Evolutionary conservation across 768 basidiomycete genomes (phyloP).

Genomic region (Agaricus bisporus): DNA sequence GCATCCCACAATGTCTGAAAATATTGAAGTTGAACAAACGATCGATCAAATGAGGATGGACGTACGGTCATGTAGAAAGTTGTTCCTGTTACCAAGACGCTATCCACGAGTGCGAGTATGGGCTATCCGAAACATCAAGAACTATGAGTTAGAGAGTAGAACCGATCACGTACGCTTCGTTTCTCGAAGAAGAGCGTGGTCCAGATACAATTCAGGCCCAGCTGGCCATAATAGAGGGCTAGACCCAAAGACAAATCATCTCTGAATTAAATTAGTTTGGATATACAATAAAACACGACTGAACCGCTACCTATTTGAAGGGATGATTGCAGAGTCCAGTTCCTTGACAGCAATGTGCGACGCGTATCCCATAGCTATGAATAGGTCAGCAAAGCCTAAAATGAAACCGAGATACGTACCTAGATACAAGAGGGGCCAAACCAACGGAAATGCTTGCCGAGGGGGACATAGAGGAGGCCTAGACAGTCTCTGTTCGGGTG

Average conservation of each 20-base stretch:
- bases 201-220: slow-evolving; percentile 56
- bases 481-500: slow-evolving; percentile 31
- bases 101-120: slow-evolving; percentile 49
- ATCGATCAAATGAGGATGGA: neutral
- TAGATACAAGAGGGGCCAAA: slow-evolving; percentile 47
- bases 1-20: slow-evolving; percentile 42
- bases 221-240: slow-evolving; percentile 54
- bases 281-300: neutral
- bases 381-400: neutral
- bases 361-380: slow-evolving; percentile 57
- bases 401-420: slow-evolving; percentile 16
- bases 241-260: slow-evolving; percentile 40
- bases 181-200: slow-evolving; percentile 58
- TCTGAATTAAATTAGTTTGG: slow-evolving; percentile 17
- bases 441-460: slow-evolving; percentile 48
- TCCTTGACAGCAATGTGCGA: slow-evolving; percentile 55
- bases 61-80: slow-evolving; percentile 56
- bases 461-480: slow-evolving; percentile 49
- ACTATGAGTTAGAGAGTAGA: neutral
- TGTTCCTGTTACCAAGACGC: slow-evolving; percentile 43
- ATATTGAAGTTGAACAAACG: too few relatives aligned
- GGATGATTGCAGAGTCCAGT: slow-evolving; percentile 37
- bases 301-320: slow-evolving; percentile 33
- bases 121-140: slow-evolving; percentile 26
- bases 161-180: slow-evolving; percentile 28